These are phyloP conservation scores for Phytopythium helicoides DNA, from an alignment of 352 stramenopile species.

Conservation along the genomic window DNA sequence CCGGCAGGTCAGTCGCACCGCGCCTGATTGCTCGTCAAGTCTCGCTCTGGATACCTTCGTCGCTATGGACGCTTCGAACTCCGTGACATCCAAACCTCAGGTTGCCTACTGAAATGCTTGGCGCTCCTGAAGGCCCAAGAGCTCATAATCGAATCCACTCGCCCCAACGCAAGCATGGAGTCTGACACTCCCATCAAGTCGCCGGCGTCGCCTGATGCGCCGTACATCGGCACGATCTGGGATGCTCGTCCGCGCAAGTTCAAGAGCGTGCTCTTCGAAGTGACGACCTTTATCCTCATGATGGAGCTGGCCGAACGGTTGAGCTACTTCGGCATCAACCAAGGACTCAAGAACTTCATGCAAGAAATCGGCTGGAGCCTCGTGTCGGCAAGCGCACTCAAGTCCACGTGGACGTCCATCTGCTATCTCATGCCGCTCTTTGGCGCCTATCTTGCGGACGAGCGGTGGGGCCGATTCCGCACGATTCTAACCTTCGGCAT, in stretches of 20 bases:
- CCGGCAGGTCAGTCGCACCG: too few relatives aligned
- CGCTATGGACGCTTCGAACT: too few relatives aligned
- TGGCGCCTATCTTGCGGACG: conserved; percentile 53
- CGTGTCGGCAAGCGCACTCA: conserved; percentile 48
- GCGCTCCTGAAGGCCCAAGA: too few relatives aligned
- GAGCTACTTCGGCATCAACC: conserved; percentile 57
- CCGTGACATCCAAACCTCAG: too few relatives aligned
- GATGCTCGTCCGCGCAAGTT: conserved; percentile 43
- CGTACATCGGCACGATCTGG: conserved; percentile 26
- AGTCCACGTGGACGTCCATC: conserved; percentile 59
- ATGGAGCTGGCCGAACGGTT: conserved; percentile 67
- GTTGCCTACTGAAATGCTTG: too few relatives aligned
- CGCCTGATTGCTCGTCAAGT: too few relatives aligned
- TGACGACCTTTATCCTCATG: conserved; percentile 55
- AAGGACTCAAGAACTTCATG: conserved; percentile 61
- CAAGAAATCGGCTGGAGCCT: conserved; percentile 45
- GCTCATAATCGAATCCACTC: conserved; percentile 4
- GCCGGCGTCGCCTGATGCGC: conserved; percentile 11
- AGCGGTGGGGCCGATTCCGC: conserved; percentile 58
- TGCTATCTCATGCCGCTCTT: conserved; percentile 55
- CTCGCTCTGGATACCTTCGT: too few relatives aligned
- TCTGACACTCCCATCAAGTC: conserved; percentile 14
- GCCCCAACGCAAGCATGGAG: conserved; percentile 7
- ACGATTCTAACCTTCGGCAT: conserved; percentile 59
- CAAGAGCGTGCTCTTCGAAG: conserved; percentile 55